Evolutionary conservation across 495 filamentous ascomycete genomes (phyloP).

Genomic region (Tuber calosporum): DNA sequence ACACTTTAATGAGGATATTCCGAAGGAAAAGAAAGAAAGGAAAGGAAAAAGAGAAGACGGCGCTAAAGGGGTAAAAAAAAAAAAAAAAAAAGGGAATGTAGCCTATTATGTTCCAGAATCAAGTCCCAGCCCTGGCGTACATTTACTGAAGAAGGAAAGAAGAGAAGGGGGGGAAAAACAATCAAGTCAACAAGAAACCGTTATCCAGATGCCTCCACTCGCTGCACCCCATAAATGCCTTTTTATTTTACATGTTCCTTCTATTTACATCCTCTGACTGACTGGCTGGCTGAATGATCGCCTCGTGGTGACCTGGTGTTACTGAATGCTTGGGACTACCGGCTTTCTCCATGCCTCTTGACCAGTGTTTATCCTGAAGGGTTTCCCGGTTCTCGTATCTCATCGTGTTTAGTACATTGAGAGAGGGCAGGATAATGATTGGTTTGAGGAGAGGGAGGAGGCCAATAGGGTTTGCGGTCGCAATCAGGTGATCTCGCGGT

Average conservation of each 20-base stretch:
- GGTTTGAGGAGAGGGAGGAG: not conserved
- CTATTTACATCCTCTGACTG: not conserved
- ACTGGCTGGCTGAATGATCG: not conserved
- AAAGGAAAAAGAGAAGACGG: no score
- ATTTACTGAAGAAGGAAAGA: not conserved
- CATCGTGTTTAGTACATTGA: not conserved
- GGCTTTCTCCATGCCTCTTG: not conserved
- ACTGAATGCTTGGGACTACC: not conserved
- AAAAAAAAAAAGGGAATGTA: not conserved
- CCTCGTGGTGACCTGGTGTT: not conserved
- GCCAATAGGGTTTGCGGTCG: not conserved
- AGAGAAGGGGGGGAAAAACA: not conserved
- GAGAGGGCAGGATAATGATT: not conserved
- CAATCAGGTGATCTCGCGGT: not conserved
- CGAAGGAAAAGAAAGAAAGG: not conserved
- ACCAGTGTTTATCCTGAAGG: not conserved
- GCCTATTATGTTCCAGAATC: not conserved
- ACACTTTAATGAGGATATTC: not conserved
- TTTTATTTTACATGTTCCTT: not conserved
- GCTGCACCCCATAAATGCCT: not conserved
- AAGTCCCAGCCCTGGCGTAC: not conserved
- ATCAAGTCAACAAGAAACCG: not conserved
- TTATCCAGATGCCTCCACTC: not conserved
- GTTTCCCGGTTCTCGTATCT: not conserved
- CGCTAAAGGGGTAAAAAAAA: not conserved